phyloP scores from a whole-genome alignment of 805 yeast genomes.

The Starmerella geochares region DNA sequence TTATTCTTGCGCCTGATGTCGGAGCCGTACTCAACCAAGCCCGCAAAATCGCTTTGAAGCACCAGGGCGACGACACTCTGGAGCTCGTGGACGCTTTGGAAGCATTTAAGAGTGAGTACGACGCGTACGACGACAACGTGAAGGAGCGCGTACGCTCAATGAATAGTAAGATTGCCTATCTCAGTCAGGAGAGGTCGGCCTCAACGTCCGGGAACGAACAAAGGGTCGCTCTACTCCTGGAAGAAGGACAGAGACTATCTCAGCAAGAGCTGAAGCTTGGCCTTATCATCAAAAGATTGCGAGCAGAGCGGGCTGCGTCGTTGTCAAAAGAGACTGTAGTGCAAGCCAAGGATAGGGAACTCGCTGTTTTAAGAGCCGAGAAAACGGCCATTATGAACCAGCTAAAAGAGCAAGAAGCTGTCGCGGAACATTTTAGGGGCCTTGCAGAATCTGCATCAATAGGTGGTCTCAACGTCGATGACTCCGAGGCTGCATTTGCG shows the following conservation, averaged over 20 bases:
- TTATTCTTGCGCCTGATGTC: slow-evolving; percentile 42
- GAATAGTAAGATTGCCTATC: slow-evolving; percentile 16
- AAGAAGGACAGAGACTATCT: slow-evolving; percentile 28
- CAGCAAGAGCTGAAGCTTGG: slow-evolving; percentile 53
- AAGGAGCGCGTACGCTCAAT: slow-evolving; percentile 11
- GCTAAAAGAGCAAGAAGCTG: slow-evolving; percentile 31
- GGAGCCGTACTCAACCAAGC: slow-evolving; percentile 8
- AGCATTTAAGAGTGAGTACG: background rate
- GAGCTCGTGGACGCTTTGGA: slow-evolving; percentile 19
- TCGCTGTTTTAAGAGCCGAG: slow-evolving; percentile 32
- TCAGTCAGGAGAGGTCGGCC: slow-evolving; percentile 8
- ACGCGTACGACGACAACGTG: slow-evolving; percentile 5
- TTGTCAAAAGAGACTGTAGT: slow-evolving; percentile 25
- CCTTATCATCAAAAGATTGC: slow-evolving; percentile 55
- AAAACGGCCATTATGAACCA: slow-evolving; percentile 33
- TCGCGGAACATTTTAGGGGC: slow-evolving; percentile 57
- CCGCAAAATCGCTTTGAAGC: slow-evolving; percentile 15
- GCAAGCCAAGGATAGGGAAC: slow-evolving; percentile 1
- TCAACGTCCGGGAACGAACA: slow-evolving; percentile 35
- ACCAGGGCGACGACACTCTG: slow-evolving; percentile 14
- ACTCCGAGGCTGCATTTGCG: background rate
- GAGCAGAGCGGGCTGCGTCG: slow-evolving; percentile 39
- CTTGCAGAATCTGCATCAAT: slow-evolving; percentile 39
- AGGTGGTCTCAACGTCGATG: background rate
- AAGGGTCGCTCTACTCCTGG: slow-evolving; percentile 53